Conservation (phyloP, 495 filamentous ascomycete genomes). For the Talaromyces stipitatus region DNA sequence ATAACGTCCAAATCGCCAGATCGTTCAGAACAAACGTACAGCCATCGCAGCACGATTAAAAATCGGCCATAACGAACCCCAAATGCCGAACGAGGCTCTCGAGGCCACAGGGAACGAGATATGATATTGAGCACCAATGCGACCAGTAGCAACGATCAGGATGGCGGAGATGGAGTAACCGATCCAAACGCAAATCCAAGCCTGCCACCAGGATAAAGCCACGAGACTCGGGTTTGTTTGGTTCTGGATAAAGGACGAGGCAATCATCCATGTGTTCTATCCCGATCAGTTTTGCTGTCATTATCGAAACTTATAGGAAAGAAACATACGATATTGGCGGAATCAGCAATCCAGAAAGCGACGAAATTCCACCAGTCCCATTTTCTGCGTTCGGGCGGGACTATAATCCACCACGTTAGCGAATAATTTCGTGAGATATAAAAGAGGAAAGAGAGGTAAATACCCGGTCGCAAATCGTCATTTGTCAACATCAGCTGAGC, state of each 20-base stretch:
- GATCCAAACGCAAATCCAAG: constrained; percentile 82
- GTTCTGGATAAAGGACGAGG: constrained; percentile 67
- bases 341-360: constrained; percentile 89
- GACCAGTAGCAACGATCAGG: constrained; percentile 73
- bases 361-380: constrained; percentile 89
- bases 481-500: constrained; percentile 89
- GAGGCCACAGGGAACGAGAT: constrained; percentile 78
- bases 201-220: constrained; percentile 94
- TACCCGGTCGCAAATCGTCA: constrained; percentile 77
- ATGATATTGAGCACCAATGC: constrained; percentile 85
- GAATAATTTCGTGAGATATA: background rate
- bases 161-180: constrained; percentile 70
- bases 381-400: constrained; percentile 75
- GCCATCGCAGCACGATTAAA: constrained; percentile 87
- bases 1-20: too few relatives aligned
- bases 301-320: too few relatives aligned
- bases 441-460: background rate
- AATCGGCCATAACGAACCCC: constrained; percentile 84
- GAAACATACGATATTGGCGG: constrained; percentile 72
- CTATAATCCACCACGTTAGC: constrained; percentile 26
- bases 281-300: background rate
- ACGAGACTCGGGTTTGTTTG: background rate
- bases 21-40: constrained; percentile 36
- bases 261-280: constrained; percentile 97
- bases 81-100: constrained; percentile 75